These are phyloP conservation scores for Diospyros kaki DNA, from an alignment of 148 eudicot species.

Conservation along the genomic window DNA sequence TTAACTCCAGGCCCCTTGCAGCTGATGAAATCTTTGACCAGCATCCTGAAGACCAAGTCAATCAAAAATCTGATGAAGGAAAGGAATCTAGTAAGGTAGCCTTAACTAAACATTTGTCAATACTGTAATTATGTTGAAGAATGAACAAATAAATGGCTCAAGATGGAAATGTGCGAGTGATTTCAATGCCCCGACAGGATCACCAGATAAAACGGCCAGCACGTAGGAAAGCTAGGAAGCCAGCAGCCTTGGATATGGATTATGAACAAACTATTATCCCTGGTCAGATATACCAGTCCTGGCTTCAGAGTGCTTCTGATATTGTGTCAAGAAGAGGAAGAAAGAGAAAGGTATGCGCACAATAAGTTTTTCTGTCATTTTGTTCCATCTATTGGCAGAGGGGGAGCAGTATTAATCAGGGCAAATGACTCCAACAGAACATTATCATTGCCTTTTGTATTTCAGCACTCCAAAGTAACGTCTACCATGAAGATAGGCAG, in stretches of 20 bases:
- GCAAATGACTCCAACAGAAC: not conserved
- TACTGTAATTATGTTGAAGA: not conserved
- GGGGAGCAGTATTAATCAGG: not conserved
- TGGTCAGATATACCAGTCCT: conserved; percentile 72
- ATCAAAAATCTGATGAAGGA: conserved; percentile 37
- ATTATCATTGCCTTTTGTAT: not conserved
- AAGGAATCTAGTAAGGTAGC: conserved; percentile 41
- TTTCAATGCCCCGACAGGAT: conserved; percentile 27
- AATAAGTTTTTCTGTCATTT: not conserved
- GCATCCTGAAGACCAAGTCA: conserved; percentile 36
- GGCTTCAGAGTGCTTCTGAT: conserved; percentile 79
- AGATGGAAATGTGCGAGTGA: conserved; percentile 6
- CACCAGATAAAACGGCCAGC: conserved; percentile 29
- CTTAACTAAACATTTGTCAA: not conserved
- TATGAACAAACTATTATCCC: conserved; percentile 74
- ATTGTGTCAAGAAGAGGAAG: conserved; percentile 47
- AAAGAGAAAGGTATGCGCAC: conserved; percentile 48
- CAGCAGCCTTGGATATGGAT: conserved; percentile 53
- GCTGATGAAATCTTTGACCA: conserved; percentile 41
- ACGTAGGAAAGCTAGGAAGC: conserved; percentile 48
- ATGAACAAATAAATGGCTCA: not conserved
- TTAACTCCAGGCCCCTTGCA: conserved; percentile 18
- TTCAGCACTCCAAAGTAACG: conserved; percentile 31
- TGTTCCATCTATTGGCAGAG: not conserved
- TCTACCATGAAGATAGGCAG: conserved; percentile 48